phyloP scores from a whole-genome alignment of 1,139 yeast genomes.

The Taphrina communis region DNA sequence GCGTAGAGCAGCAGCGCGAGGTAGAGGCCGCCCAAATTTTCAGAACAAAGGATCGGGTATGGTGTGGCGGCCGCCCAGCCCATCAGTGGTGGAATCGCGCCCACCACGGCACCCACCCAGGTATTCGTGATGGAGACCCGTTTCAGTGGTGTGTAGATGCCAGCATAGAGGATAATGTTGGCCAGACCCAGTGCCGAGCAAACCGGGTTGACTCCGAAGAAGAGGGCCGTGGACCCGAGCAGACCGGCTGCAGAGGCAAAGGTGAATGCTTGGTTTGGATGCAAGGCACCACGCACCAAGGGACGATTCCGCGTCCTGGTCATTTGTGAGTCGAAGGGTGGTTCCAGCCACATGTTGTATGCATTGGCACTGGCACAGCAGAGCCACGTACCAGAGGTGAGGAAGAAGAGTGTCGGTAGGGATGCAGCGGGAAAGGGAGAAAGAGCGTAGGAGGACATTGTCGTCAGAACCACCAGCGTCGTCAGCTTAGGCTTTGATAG shows the following conservation, averaged over 20 bases:
- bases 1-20: conserved; percentile 84
- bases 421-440: conserved; percentile 78
- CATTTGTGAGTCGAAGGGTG: conserved; percentile 86
- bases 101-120: conserved; percentile 98
- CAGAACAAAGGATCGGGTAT: conserved; percentile 23
- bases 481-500: conserved; percentile 89
- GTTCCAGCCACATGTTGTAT: conserved; percentile 95
- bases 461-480: conserved; percentile 82
- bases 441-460: conserved; percentile 90
- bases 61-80: conserved; percentile 84
- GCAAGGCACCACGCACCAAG: conserved; percentile 79
- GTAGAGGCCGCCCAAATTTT: conserved; percentile 56
- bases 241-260: conserved; percentile 80
- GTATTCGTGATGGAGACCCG: conserved; percentile 84
- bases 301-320: conserved; percentile 88
- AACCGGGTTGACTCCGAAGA: conserved; percentile 70
- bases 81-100: conserved; percentile 98
- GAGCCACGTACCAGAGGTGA: conserved; percentile 83
- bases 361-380: conserved; percentile 96
- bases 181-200: conserved; percentile 74
- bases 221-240: conserved; percentile 71
- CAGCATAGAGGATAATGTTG: conserved; percentile 81
- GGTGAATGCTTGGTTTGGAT: conserved; percentile 74
- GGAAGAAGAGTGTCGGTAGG: conserved; percentile 67
- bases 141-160: conserved; percentile 89